phyloP scores from a whole-genome alignment of 768 basidiomycete species.

The Mycena metata region DNA sequence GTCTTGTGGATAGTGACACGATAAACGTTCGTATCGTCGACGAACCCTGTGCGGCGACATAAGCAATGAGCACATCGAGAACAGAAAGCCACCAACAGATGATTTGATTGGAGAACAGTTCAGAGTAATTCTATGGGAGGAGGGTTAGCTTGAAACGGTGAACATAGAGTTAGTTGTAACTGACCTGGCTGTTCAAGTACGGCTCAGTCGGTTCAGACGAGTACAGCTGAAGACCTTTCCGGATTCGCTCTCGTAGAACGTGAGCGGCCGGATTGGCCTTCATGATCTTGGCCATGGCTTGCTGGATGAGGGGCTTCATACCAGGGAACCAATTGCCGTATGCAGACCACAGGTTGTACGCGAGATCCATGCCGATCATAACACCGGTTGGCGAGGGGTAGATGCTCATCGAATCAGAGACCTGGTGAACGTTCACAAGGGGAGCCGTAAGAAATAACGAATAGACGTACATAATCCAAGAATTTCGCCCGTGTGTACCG shows the following conservation, averaged over 20 bases:
- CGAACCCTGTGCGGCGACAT: conserved; percentile 76
- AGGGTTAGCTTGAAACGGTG: conserved; percentile 18
- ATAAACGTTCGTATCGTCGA: conserved; percentile 99
- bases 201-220: conserved; percentile 99
- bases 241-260: conserved; percentile 97
- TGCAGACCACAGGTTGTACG: conserved; percentile 98
- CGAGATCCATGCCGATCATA: conserved; percentile 98
- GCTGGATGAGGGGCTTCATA: conserved; percentile 96
- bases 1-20: conserved; percentile 99
- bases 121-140: conserved; percentile 82
- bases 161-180: conserved; percentile 14
- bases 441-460: not conserved
- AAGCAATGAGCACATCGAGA: not conserved
- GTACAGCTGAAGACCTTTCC: conserved; percentile 98
- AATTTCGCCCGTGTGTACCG: conserved; percentile 99
- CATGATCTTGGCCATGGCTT: conserved; percentile 99
- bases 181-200: conserved; percentile 94
- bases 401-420: conserved; percentile 98
- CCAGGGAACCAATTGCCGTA: conserved; percentile 99
- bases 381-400: conserved; percentile 99
- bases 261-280: conserved; percentile 99
- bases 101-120: conserved; percentile 98
- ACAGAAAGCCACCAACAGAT: conserved; percentile 70
- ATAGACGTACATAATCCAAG: conserved; percentile 87
- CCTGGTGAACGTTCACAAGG: conserved; percentile 54